These are phyloP conservation scores for Lachnellula subtilissima DNA, from an alignment of 2,329 filamentous ascomycete species.

Conservation along the genomic window DNA sequence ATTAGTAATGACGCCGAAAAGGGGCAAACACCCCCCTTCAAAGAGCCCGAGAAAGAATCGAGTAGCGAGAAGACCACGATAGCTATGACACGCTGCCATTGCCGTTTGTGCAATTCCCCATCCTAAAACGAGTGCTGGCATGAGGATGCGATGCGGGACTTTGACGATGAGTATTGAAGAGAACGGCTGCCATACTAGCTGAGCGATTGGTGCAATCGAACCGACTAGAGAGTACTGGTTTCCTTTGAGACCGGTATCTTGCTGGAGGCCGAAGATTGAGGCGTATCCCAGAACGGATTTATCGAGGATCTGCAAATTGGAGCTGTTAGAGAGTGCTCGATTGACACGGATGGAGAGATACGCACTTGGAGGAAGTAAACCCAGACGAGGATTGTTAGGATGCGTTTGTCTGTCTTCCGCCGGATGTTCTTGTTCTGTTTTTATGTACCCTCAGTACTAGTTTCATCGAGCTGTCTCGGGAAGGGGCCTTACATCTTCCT, in stretches of 20 bases:
- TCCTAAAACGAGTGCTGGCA: constrained; percentile 44
- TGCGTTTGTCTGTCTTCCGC: constrained; percentile 55
- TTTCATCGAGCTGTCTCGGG: background rate
- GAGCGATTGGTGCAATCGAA: constrained; percentile 54
- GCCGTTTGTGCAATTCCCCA: constrained; percentile 45
- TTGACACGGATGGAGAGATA: background rate
- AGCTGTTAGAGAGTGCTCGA: constrained; percentile 3
- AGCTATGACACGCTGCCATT: constrained; percentile 51
- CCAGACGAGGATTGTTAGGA: constrained; percentile 52
- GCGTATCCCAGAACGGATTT: constrained; percentile 51
- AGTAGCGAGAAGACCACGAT: constrained; percentile 68
- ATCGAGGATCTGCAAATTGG: constrained; percentile 37
- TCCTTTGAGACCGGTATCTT: constrained; percentile 49
- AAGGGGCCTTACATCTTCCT: constrained; percentile 18
- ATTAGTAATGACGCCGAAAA: constrained; percentile 35
- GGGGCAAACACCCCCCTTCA: constrained; percentile 52
- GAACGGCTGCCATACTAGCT: constrained; percentile 57
- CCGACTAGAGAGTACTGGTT: constrained; percentile 50
- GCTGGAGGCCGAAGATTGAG: constrained; percentile 53
- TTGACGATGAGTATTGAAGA: constrained; percentile 57
- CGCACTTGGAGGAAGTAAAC: constrained; percentile 51
- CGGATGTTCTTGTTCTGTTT: constrained; percentile 50
- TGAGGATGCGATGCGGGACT: constrained; percentile 53
- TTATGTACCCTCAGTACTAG: background rate
- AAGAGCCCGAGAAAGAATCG: constrained; percentile 80